A percentile compares a stretch with the other conserved stretches of the same genome.
Evolutionary conservation across 2,329 filamentous ascomycete species (phyloP).

Genomic region (Thelonectria rubi): DNA sequence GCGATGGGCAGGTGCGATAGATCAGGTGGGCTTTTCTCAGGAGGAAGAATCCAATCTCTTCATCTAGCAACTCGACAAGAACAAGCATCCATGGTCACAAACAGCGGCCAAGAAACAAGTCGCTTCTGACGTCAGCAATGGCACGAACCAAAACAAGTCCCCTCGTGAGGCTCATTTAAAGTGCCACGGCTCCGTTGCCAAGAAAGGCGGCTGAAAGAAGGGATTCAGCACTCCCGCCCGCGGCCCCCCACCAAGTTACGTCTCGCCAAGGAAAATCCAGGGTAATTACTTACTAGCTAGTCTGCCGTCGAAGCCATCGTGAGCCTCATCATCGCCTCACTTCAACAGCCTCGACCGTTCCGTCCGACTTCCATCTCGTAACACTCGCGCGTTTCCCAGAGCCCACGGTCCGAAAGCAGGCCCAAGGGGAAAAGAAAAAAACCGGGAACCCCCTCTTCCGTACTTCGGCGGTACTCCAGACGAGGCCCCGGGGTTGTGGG

Average conservation of each 20-base stretch:
- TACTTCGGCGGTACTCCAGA: neutral
- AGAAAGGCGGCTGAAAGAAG: slow-evolving; percentile 2
- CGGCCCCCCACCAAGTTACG: neutral
- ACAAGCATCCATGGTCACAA: too few species aligned
- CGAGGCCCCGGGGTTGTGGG: neutral
- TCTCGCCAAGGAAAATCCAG: neutral
- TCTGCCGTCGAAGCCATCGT: too few species aligned
- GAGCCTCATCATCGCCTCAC: too few species aligned
- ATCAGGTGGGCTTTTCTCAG: too few species aligned
- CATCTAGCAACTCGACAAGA: too few species aligned
- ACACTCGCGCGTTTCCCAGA: neutral
- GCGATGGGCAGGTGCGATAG: neutral
- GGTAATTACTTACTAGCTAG: too few species aligned
- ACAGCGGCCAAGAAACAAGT: neutral
- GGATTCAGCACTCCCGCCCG: neutral
- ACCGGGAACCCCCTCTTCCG: neutral
- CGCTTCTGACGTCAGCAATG: neutral
- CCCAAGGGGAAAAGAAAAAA: neutral
- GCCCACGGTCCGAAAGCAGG: neutral
- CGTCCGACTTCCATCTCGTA: neutral
- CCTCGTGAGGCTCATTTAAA: neutral
- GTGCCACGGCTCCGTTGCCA: slow-evolving; percentile 1
- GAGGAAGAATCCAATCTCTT: too few species aligned
- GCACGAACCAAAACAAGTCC: neutral
- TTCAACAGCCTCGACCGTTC: too few species aligned